A percentile compares a stretch with the other conserved stretches of the same genome.
Conservation (phyloP, 768 basidiomycete species). For the Lyophyllum shimeji region DNA sequence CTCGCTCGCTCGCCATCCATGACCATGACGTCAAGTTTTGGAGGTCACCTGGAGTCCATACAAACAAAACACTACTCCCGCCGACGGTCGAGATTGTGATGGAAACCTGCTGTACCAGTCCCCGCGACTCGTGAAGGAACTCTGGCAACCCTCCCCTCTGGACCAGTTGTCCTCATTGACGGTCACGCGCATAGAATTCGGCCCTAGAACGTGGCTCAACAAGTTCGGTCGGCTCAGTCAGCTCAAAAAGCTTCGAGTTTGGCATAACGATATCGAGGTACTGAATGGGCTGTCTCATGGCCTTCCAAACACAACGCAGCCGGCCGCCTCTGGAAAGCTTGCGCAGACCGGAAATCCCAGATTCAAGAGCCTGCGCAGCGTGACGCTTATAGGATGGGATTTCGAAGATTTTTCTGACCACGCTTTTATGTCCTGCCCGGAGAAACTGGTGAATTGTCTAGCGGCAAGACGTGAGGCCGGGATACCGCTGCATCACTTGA, state of each 20-base stretch:
- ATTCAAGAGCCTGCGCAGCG: too few relatives aligned
- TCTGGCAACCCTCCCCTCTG: not conserved
- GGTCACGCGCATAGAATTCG: not conserved
- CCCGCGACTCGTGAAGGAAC: not conserved
- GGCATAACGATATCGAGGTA: not conserved
- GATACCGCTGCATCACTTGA: not conserved
- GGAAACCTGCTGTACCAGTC: not conserved
- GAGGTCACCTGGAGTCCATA: not conserved
- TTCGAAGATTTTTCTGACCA: too few relatives aligned
- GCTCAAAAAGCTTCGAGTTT: not conserved
- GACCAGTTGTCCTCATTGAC: not conserved
- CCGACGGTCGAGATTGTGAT: not conserved
- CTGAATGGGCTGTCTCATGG: not conserved
- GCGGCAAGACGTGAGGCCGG: not conserved
- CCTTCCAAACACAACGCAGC: not conserved
- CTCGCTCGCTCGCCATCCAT: not conserved
- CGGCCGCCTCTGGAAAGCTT: too few relatives aligned
- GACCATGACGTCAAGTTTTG: not conserved
- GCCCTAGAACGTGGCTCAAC: not conserved
- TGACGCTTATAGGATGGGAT: too few relatives aligned
- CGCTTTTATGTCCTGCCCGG: too few relatives aligned
- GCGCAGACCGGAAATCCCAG: too few relatives aligned
- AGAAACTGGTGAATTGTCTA: not conserved
- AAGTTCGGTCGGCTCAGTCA: not conserved
- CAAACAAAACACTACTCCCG: not conserved